phyloP scores from a whole-genome alignment of 192 early-diverging fungal species.

The Coemansia sp. region DNA sequence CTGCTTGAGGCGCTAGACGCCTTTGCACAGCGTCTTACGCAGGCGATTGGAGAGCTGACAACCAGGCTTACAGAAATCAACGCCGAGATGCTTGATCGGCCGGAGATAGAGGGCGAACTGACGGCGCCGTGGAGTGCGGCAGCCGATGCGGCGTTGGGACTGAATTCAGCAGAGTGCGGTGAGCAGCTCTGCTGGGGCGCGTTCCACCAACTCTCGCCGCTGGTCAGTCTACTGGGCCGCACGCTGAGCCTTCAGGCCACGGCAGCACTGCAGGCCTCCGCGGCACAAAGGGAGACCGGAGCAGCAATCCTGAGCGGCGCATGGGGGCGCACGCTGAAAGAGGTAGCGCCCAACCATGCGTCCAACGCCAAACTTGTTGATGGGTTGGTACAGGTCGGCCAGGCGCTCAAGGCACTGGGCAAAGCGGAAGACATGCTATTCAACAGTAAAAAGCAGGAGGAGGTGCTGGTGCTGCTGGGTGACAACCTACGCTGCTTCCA shows the following conservation, averaged over 20 bases:
- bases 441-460: conserved; percentile 22
- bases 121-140: conserved; percentile 15
- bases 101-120: too few species aligned
- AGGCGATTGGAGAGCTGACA: conserved; percentile 15
- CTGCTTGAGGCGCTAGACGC: conserved; percentile 12
- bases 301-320: conserved; percentile 11
- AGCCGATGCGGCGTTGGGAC: conserved; percentile 24
- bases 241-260: conserved; percentile 20
- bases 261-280: conserved; percentile 4
- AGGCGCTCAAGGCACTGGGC: conserved; percentile 11
- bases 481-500: conserved; percentile 35
- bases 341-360: conserved; percentile 14
- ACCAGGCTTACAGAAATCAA: conserved; percentile 5
- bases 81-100: too few species aligned
- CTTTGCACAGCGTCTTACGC: conserved; percentile 12
- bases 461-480: conserved; percentile 22
- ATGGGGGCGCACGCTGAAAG: conserved; percentile 17
- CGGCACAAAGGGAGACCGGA: neutral
- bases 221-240: conserved; percentile 39
- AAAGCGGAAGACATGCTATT: conserved; percentile 8
- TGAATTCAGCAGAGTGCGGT: conserved; percentile 9
- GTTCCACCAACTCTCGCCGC: conserved; percentile 29
- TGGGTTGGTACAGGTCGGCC: conserved; percentile 19
- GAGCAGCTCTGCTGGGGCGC: conserved; percentile 36
- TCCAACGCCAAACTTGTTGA: conserved; percentile 24